Conservation (phyloP, 345 rosid species). For the Physaria fendleri region DNA sequence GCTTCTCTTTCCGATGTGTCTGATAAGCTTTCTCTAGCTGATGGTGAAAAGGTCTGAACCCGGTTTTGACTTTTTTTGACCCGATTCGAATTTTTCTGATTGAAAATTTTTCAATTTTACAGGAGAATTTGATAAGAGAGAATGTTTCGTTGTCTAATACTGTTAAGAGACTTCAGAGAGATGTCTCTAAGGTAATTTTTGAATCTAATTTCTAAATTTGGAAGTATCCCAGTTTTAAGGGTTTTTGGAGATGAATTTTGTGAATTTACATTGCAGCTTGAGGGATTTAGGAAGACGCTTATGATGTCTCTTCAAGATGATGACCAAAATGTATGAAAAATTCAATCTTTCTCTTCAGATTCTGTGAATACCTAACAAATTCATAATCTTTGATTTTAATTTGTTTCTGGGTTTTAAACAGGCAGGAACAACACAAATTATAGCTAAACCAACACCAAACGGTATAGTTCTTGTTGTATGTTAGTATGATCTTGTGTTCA, state of each 20-base stretch:
- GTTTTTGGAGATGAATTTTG: background rate
- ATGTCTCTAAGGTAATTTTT: conserved; percentile 70
- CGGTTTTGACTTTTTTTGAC: background rate
- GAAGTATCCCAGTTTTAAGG: background rate
- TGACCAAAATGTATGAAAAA: conserved; percentile 55
- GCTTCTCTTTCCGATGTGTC: conserved; percentile 54
- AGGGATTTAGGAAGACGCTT: conserved; percentile 81
- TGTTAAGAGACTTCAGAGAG: conserved; percentile 86
- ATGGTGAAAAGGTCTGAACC: conserved; percentile 51
- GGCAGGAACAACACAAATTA: conserved; percentile 50
- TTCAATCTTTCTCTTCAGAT: too few species aligned
- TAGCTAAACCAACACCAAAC: conserved; percentile 74
- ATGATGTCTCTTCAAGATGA: conserved; percentile 90
- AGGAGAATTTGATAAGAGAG: conserved; percentile 73
- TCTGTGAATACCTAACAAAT: too few species aligned
- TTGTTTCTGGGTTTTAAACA: conserved; percentile 21
- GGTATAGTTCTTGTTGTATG: conserved; percentile 10
- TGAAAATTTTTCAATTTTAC: background rate
- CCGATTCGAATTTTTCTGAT: background rate
- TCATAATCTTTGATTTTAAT: background rate
- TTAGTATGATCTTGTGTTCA: background rate
- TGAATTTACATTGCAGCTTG: conserved; percentile 53
- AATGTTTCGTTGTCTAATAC: conserved; percentile 53
- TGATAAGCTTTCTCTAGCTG: conserved; percentile 53
- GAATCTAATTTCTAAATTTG: background rate